phyloP scores from a whole-genome alignment of 2,329 filamentous ascomycete genomes.

The Venturia nashicola region DNA sequence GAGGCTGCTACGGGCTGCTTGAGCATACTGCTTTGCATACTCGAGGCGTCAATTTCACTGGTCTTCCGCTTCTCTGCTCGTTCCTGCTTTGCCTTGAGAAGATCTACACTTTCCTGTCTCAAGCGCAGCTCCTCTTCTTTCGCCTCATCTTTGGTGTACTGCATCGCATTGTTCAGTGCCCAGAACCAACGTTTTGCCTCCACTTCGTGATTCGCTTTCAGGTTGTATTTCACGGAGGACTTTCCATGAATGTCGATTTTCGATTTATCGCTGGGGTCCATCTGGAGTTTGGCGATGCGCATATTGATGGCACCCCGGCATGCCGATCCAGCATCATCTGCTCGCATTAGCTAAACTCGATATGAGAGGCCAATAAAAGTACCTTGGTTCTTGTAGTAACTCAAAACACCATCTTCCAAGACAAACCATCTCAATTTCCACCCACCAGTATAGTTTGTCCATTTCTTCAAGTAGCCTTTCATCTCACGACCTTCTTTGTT shows the following conservation, averaged over 20 bases:
- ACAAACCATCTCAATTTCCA: slow-evolving; percentile 98
- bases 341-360: neutral
- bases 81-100: slow-evolving; percentile 70
- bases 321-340: slow-evolving; percentile 84
- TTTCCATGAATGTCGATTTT: slow-evolving; percentile 97
- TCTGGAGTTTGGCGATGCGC: slow-evolving; percentile 86
- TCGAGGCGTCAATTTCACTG: slow-evolving; percentile 29
- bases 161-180: slow-evolving; percentile 97
- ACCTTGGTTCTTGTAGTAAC: slow-evolving; percentile 96
- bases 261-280: slow-evolving; percentile 95
- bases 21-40: slow-evolving; percentile 23
- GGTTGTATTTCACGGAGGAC: slow-evolving; percentile 94
- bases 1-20: neutral
- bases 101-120: slow-evolving; percentile 58
- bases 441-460: slow-evolving; percentile 96
- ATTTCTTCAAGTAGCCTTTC: slow-evolving; percentile 98
- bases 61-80: slow-evolving; percentile 37
- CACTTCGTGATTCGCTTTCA: slow-evolving; percentile 96
- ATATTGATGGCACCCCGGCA: slow-evolving; percentile 98
- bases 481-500: slow-evolving; percentile 88
- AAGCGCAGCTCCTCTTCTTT: slow-evolving; percentile 75
- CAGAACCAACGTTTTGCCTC: slow-evolving; percentile 99
- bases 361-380: slow-evolving; percentile 12
- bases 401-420: slow-evolving; percentile 89
- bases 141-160: slow-evolving; percentile 95